Conservation (phyloP, 1,284 basidiomycete genomes). For the Tilletia caries region DNA sequence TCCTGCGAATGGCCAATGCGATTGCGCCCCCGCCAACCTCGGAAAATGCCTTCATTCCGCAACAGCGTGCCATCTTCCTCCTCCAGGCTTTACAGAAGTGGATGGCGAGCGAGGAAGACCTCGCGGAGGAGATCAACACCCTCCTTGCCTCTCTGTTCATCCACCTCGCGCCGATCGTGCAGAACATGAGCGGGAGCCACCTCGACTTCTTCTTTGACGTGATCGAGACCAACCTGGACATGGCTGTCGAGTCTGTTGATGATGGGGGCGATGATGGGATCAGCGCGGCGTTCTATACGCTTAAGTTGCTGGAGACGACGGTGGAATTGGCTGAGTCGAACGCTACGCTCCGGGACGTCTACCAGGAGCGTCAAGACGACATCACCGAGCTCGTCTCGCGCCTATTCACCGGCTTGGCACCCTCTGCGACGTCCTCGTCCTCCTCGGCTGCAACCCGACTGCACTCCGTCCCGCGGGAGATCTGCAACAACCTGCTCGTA, state of each 20-base stretch:
- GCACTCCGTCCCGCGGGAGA: constrained; percentile 1
- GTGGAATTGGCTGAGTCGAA: constrained; percentile 71
- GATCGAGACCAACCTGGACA: constrained; percentile 78
- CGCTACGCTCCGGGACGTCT: constrained; percentile 67
- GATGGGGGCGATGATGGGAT: constrained; percentile 66
- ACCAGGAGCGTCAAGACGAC: constrained; percentile 63
- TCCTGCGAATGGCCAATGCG: constrained; percentile 70
- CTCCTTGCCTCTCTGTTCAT: constrained; percentile 72
- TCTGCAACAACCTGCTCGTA: constrained; percentile 12
- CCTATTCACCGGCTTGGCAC: constrained; percentile 23
- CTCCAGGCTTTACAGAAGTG: constrained; percentile 80
- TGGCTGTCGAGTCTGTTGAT: constrained; percentile 60
- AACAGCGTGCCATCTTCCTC: constrained; percentile 82
- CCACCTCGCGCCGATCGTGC: constrained; percentile 79
- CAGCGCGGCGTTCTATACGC: constrained; percentile 66
- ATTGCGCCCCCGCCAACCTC: constrained; percentile 75
- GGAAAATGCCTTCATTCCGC: constrained; percentile 73
- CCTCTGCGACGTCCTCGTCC: background rate
- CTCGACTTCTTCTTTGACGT: constrained; percentile 91
- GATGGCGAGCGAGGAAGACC: constrained; percentile 72
- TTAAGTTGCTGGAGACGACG: constrained; percentile 68
- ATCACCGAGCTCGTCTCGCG: constrained; percentile 30
- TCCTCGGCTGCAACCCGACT: too few species aligned
- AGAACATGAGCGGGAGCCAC: constrained; percentile 79
- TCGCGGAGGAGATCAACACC: constrained; percentile 69